Evolutionary conservation across 371 early-diverging fungal genomes (phyloP).

Genomic region (Rhizopus arrhizus): DNA sequence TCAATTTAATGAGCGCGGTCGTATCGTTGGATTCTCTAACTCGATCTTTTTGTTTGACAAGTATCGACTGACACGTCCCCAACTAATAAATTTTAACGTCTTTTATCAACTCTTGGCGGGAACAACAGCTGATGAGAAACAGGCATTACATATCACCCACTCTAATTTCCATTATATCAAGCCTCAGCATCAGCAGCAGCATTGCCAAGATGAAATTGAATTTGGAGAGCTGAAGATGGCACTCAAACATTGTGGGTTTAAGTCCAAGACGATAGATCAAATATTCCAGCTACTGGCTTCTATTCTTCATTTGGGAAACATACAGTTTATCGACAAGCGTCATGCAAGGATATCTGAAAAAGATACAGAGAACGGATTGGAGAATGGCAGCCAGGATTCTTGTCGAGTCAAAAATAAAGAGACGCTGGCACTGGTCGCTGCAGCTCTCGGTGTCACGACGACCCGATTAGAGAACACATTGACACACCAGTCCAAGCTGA

Average conservation of each 20-base stretch:
- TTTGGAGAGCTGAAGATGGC: slow-evolving; percentile 65
- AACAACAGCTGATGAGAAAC: slow-evolving; percentile 59
- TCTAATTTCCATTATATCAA: slow-evolving; percentile 60
- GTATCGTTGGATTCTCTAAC: slow-evolving; percentile 77
- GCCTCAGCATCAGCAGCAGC: slow-evolving; percentile 28
- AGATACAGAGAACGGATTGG: slow-evolving; percentile 8
- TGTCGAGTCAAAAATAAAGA: slow-evolving; percentile 66
- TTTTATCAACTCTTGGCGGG: slow-evolving; percentile 81
- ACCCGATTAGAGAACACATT: slow-evolving; percentile 63
- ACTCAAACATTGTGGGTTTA: slow-evolving; percentile 76
- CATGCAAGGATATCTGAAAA: neutral
- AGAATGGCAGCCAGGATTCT: slow-evolving; percentile 39
- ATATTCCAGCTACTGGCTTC: slow-evolving; percentile 72
- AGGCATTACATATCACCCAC: slow-evolving; percentile 59
- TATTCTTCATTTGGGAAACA: slow-evolving; percentile 77
- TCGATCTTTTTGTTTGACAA: slow-evolving; percentile 84
- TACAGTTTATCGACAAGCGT: slow-evolving; percentile 66
- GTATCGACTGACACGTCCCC: slow-evolving; percentile 58
- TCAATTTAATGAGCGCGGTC: slow-evolving; percentile 79
- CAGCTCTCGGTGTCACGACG: slow-evolving; percentile 73
- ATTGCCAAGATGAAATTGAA: slow-evolving; percentile 36
- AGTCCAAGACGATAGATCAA: slow-evolving; percentile 66
- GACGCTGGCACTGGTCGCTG: slow-evolving; percentile 74
- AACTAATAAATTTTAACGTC: slow-evolving; percentile 77
- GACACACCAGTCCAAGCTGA: slow-evolving; percentile 62